Conservation (phyloP, 1,284 basidiomycete species). For the Trichosporon inkin region DNA sequence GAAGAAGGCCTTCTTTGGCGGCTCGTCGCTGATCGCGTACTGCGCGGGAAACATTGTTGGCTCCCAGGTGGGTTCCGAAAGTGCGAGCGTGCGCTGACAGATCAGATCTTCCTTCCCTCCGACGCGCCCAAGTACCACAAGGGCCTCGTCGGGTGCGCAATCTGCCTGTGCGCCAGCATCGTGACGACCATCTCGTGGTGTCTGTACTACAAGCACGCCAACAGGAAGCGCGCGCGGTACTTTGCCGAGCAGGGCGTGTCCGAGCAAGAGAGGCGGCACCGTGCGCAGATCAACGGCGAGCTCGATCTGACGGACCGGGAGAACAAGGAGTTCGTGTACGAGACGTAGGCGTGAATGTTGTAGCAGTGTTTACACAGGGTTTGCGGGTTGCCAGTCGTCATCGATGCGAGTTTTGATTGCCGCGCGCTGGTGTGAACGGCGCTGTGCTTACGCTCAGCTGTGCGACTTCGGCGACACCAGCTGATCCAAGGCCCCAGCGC, state of each 20-base stretch:
- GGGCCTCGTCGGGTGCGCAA: slow-evolving; percentile 26
- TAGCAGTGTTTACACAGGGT: background rate
- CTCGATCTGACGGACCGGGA: slow-evolving; percentile 29
- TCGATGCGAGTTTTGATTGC: no score
- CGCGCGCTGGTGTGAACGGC: no score
- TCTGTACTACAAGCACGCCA: slow-evolving; percentile 26
- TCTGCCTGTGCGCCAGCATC: slow-evolving; percentile 21
- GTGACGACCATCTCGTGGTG: slow-evolving; percentile 26
- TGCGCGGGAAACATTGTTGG: slow-evolving; percentile 32
- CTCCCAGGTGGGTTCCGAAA: slow-evolving; percentile 15
- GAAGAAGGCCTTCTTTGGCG: slow-evolving; percentile 32
- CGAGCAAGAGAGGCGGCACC: slow-evolving; percentile 24
- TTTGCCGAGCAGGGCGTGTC: slow-evolving; percentile 24
- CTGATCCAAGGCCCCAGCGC: no score
- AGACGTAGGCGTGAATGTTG: background rate
- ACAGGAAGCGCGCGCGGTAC: slow-evolving; percentile 26
- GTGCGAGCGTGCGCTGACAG: no score
- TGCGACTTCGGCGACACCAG: no score
- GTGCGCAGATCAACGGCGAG: slow-evolving; percentile 30
- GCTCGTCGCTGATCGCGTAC: slow-evolving; percentile 26
- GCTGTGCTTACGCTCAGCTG: no score
- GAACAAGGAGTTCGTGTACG: slow-evolving; percentile 2
- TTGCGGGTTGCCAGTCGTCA: background rate
- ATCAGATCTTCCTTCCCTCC: slow-evolving; percentile 21
- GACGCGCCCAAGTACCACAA: slow-evolving; percentile 29